A percentile compares a stretch with the other conserved stretches of the same genome.
These are phyloP conservation scores for Verticillium alfalfae DNA, from an alignment of 2,329 filamentous ascomycete genomes.

Conservation along the genomic window DNA sequence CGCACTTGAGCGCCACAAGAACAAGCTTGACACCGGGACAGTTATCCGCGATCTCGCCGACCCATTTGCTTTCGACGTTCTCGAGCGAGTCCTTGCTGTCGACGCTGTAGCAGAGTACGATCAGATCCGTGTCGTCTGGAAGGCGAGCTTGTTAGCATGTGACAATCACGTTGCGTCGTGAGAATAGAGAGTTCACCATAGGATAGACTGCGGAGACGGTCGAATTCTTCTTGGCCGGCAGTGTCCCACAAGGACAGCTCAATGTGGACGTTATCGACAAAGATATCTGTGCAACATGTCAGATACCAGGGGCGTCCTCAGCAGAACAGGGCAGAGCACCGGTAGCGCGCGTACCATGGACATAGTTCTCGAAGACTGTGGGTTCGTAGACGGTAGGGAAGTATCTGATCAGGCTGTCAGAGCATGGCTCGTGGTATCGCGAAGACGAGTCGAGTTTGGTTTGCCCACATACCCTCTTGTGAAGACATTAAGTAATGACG, in stretches of 20 bases:
- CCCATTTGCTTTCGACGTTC: slow-evolving; percentile 98
- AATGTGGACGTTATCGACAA: slow-evolving; percentile 94
- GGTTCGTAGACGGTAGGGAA: slow-evolving; percentile 98
- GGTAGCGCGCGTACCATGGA: slow-evolving; percentile 66
- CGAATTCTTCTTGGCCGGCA: slow-evolving; percentile 97
- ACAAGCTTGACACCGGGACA: slow-evolving; percentile 94
- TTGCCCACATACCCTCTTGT: slow-evolving; percentile 71
- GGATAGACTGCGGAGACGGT: slow-evolving; percentile 87
- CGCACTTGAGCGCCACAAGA: slow-evolving; percentile 92
- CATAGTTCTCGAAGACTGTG: slow-evolving; percentile 98
- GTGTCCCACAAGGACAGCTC: slow-evolving; percentile 98
- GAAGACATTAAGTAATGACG: slow-evolving; percentile 94
- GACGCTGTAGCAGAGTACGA: slow-evolving; percentile 98
- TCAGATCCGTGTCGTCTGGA: slow-evolving; percentile 81
- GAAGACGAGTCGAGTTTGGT: background rate
- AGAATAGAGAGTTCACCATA: slow-evolving; percentile 57
- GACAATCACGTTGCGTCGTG: background rate
- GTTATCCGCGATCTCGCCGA: slow-evolving; percentile 95
- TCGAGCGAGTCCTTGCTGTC: slow-evolving; percentile 95
- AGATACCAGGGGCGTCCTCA: background rate
- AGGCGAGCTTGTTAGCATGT: background rate
- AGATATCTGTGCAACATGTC: slow-evolving; percentile 66
- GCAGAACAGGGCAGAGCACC: background rate
- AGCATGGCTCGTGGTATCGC: background rate
- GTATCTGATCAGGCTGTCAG: slow-evolving; percentile 52